Base-by-base conservation (phyloP, 768 basidiomycete genomes). In the Neoboletus magnificus region DNA sequence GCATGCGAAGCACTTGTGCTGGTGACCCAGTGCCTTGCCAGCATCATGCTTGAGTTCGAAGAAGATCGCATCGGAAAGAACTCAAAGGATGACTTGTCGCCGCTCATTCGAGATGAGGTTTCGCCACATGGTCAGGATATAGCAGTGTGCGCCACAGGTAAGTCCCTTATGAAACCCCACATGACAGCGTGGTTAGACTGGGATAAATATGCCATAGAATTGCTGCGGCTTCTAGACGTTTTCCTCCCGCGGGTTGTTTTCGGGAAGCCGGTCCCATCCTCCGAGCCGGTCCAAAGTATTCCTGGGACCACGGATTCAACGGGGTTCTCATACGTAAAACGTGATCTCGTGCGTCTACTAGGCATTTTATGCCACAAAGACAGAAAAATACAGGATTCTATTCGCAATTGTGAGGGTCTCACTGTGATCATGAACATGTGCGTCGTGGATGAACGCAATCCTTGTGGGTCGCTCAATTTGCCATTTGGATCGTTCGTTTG, bases 371-470 rank as follows among this genome's bases (percentile, higher is more conserved):
- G 83, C 50, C 81, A 89, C 64, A 81, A 79, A 43, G 77, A 79
- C 60, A 83, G 72, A 66, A 76, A 71, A 30, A 83, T 86, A 40
- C 93, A 95, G 66, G 89, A 96, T 70, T 80, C 84, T 10, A 78
- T 86, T 39, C 80, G 93, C 47, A 71, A 71, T 35, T 83, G 79
- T 59, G 87, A 82, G 23, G 93, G 93, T 44, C 83, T 97, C 56
- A 79, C 85, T 49, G 81, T 92, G 44, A 79, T 96, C 18, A 85
- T 97, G 82, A 89, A 88, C 66, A 77, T 94, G 73, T 95, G 93
- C 70, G 90, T 91, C 18, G 76, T 93, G 27, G 94, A 98, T 68
- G 93, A 94, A 63, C 75, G 87, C 54, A 97, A 95, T 71, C 94
- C 94, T 37, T 94, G 94, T 96, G 69, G 73, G 93, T 83, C 8